A percentile compares a stretch with the other conserved stretches of the same genome.
These are phyloP conservation scores for Tricholoma furcatifolium DNA, from an alignment of 768 basidiomycete genomes.

Conservation along the genomic window DNA sequence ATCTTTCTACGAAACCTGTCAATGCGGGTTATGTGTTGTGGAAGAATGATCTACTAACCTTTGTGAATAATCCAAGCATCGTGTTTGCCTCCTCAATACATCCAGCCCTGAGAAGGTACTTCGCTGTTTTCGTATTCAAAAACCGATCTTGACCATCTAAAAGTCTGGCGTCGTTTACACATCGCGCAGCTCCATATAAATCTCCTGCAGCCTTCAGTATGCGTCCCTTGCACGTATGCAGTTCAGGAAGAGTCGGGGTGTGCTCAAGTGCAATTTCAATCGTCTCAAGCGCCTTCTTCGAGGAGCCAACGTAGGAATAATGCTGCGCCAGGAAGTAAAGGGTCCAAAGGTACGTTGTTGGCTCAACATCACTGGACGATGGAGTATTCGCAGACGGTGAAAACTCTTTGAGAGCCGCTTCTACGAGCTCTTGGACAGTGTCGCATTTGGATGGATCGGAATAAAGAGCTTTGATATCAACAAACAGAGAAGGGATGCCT, in stretches of 20 bases:
- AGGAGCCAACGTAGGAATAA: slow-evolving; percentile 61
- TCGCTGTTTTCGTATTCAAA: slow-evolving; percentile 90
- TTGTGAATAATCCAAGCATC: slow-evolving; percentile 86
- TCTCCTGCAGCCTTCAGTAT: slow-evolving; percentile 88
- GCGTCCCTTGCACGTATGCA: slow-evolving; percentile 79
- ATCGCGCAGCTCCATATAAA: slow-evolving; percentile 64
- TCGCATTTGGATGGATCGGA: slow-evolving; percentile 58
- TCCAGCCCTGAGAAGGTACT: slow-evolving; percentile 85
- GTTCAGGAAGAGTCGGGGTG: slow-evolving; percentile 92
- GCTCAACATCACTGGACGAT: slow-evolving; percentile 39
- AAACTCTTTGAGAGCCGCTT: slow-evolving; percentile 42
- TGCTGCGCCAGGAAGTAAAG: slow-evolving; percentile 95
- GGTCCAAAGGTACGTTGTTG: slow-evolving; percentile 89
- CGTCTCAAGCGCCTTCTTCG: slow-evolving; percentile 53
- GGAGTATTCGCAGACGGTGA: slow-evolving; percentile 23
- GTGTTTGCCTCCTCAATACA: slow-evolving; percentile 72
- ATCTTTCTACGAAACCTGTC: slow-evolving; percentile 65
- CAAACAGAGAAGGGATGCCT: slow-evolving; percentile 91
- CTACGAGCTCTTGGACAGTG: slow-evolving; percentile 67
- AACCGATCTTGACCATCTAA: slow-evolving; percentile 95
- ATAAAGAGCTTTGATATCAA: slow-evolving; percentile 88
- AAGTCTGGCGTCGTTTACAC: slow-evolving; percentile 76
- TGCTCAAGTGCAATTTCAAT: slow-evolving; percentile 71
- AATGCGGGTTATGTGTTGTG: too few relatives aligned
- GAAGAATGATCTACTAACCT: slow-evolving; percentile 45